A percentile compares a stretch with the other conserved stretches of the same genome.
phyloP scores from a whole-genome alignment of 2,329 filamentous ascomycete species.

The Penicillium sp. region DNA sequence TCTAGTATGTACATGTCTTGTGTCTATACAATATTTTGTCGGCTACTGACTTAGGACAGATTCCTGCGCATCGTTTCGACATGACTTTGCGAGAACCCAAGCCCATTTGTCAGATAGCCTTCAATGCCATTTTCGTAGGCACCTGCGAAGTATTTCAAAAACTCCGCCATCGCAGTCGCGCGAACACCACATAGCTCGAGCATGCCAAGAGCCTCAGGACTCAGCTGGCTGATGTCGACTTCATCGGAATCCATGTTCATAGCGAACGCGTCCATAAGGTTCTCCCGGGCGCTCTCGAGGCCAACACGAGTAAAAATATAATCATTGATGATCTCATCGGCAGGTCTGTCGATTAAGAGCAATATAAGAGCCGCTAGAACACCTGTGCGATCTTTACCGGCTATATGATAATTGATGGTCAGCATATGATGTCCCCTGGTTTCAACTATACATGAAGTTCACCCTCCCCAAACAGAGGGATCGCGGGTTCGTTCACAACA shows the following conservation, averaged over 20 bases:
- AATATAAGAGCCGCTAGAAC: slow-evolving; percentile 70
- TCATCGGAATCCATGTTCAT: slow-evolving; percentile 16
- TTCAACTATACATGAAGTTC: no score
- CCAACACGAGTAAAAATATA: slow-evolving; percentile 52
- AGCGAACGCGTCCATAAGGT: slow-evolving; percentile 20
- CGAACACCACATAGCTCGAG: slow-evolving; percentile 28
- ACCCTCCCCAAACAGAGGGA: no score
- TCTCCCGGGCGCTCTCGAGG: slow-evolving; percentile 27
- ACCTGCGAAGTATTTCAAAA: slow-evolving; percentile 26
- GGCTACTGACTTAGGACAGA: slow-evolving; percentile 3
- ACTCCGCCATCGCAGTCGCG: slow-evolving; percentile 26
- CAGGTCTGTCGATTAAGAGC: slow-evolving; percentile 61
- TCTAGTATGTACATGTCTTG: slow-evolving; percentile 2
- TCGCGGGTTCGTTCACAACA: no score
- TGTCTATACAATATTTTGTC: background rate
- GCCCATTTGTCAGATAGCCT: slow-evolving; percentile 22
- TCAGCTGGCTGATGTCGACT: slow-evolving; percentile 8
- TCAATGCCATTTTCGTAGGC: slow-evolving; percentile 23
- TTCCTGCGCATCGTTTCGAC: slow-evolving; percentile 24
- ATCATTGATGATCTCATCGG: slow-evolving; percentile 63
- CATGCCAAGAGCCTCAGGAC: slow-evolving; percentile 26
- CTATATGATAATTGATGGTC: slow-evolving; percentile 44
- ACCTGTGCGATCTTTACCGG: slow-evolving; percentile 79
- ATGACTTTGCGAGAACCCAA: slow-evolving; percentile 25
- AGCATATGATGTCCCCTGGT: background rate